Evolutionary conservation across 805 yeast genomes (phyloP), one percentile per base, ranked within the genome.

Genomic region (Barnettozyma populi): DNA sequence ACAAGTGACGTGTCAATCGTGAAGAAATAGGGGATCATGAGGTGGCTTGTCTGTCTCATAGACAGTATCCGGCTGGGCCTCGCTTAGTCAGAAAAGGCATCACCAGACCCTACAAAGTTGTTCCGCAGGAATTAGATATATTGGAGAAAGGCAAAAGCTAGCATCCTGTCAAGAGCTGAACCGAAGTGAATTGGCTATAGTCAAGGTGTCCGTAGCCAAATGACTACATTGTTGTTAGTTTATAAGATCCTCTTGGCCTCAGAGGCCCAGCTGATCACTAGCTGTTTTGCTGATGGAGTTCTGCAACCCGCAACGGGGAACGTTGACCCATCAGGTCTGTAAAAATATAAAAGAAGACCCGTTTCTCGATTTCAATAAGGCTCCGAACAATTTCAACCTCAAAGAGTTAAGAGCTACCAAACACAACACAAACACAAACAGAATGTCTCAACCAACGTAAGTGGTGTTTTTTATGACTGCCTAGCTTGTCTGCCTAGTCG

Each of bases 361-460:
- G 20, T 24, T 38, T 51, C 43, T 60, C 37, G 37, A 35, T 5
- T 35, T 35, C 21, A 35, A 29, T 8, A 6, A 23, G 25, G n/a
- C 16, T 14, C 16, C 16, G 32, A 29, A 29, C 32, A 29, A 8
- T 29, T 29, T 29, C 9, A 29, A 5, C 32, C 32, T 16, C 11
- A n/a, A n/a, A 29, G 32, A n/a, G 16, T 13, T 29, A 29, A 9
- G 32, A 29, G 32, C 32, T 29, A 29, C 13, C 9, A 29, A 29
- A 9, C 9, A 29, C 32, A 29, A 9, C 9, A 29, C 32, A 6
- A 25, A 29, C 32, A 11, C 32, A 29, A 29, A 20, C 37, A 48
- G 34, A 29, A 56, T 56, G 60, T 56, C 60, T 56, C 58, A 56
- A 56, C 57, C 60, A 49, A 51, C 55, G 60, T 56, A 45, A 35